Evolutionary conservation across 1,284 basidiomycete genomes (phyloP).

Genomic region (Papiliotrema terrestris): DNA sequence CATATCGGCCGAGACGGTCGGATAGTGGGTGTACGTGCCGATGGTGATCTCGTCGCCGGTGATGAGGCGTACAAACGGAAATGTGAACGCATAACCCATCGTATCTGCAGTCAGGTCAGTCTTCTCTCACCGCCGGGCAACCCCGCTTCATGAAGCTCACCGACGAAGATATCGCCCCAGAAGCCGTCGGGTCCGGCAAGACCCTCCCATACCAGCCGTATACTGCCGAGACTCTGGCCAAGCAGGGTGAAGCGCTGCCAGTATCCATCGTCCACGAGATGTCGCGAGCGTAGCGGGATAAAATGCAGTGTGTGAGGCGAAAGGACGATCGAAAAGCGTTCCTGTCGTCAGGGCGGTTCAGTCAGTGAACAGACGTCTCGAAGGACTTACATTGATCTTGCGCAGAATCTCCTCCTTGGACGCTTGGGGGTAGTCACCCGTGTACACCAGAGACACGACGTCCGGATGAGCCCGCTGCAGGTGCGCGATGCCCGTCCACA

Average conservation of each 20-base stretch:
- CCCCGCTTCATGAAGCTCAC: conserved; percentile 50
- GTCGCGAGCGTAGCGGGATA: conserved; percentile 67
- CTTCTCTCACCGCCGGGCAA: not conserved
- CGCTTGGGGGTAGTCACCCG: conserved; percentile 70
- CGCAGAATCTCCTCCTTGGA: conserved; percentile 76
- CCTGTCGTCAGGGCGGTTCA: conserved; percentile 50
- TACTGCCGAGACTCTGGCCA: conserved; percentile 84
- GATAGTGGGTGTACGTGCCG: conserved; percentile 93
- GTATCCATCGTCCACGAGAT: conserved; percentile 72
- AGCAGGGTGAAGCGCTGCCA: conserved; percentile 88
- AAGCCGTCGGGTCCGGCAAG: conserved; percentile 47
- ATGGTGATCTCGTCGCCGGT: conserved; percentile 60
- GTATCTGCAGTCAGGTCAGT: conserved; percentile 61
- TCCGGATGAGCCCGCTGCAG: conserved; percentile 71
- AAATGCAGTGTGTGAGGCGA: conserved; percentile 66
- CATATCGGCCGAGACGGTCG: conserved; percentile 94
- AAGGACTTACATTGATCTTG: conserved; percentile 67
- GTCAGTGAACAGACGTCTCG: not conserved
- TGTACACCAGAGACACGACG: conserved; percentile 80
- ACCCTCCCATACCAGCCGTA: conserved; percentile 71
- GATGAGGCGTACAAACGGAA: conserved; percentile 67
- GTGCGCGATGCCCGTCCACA: conserved; percentile 85
- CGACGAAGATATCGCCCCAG: conserved; percentile 76
- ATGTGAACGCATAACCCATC: conserved; percentile 97
- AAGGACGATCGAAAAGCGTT: conserved; percentile 77